phyloP scores from a whole-genome alignment of 2,329 filamentous ascomycete genomes.

The Cytospora mali region DNA sequence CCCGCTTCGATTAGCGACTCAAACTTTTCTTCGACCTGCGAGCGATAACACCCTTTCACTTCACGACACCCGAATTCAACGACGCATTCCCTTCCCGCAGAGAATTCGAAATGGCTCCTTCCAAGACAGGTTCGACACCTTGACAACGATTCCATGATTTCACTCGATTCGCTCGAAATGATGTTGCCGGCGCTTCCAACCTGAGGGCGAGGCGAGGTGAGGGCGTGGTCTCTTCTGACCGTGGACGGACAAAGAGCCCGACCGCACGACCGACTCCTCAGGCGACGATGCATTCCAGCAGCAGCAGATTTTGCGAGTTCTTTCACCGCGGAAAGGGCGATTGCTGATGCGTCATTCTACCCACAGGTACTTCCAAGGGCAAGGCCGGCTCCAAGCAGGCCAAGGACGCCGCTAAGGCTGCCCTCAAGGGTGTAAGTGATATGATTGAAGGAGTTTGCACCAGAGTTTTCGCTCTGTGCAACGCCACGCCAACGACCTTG shows the following conservation, averaged over 20 bases:
- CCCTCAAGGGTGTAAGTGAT: slow-evolving; percentile 86
- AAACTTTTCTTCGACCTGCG: neutral
- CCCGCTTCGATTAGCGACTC: neutral
- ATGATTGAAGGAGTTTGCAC: neutral
- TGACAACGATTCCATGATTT: slow-evolving; percentile 17
- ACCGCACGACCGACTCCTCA: slow-evolving; percentile 19
- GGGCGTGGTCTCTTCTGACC: slow-evolving; percentile 12
- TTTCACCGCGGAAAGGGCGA: slow-evolving; percentile 59
- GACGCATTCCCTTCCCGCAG: slow-evolving; percentile 26
- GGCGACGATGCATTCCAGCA: slow-evolving; percentile 59
- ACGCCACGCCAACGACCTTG: slow-evolving; percentile 23
- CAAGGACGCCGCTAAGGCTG: slow-evolving; percentile 91
- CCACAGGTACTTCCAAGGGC: slow-evolving; percentile 56
- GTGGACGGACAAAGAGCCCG: slow-evolving; percentile 23
- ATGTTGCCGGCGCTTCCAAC: slow-evolving; percentile 28
- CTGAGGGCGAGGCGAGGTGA: slow-evolving; percentile 26
- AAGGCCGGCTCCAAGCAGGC: slow-evolving; percentile 80
- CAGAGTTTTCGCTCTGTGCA: neutral
- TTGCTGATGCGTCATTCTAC: slow-evolving; percentile 66
- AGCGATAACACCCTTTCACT: slow-evolving; percentile 20
- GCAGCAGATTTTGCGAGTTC: slow-evolving; percentile 79
- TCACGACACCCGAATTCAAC: slow-evolving; percentile 27
- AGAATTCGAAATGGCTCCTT: slow-evolving; percentile 30
- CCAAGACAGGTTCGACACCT: slow-evolving; percentile 30
- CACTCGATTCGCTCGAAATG: slow-evolving; percentile 24